Conservation (phyloP, 768 basidiomycete species). For the Nevesoporus exiguus region DNA sequence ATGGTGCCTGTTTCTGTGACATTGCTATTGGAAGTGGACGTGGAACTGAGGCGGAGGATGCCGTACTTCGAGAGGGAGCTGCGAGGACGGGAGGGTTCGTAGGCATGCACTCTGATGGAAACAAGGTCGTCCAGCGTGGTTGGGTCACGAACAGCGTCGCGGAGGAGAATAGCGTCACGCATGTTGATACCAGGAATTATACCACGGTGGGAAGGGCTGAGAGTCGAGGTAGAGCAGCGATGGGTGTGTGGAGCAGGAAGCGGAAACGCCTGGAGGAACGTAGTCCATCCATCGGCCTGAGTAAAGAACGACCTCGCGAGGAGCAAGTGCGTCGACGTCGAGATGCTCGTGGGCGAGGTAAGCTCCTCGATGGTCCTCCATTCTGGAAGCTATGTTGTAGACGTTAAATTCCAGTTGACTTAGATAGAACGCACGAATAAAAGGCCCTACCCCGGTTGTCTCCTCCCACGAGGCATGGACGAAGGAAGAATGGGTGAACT, state of each 20-base stretch:
- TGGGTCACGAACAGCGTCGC: slow-evolving; percentile 7
- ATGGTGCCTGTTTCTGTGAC: slow-evolving; percentile 5
- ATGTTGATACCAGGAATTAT: slow-evolving; percentile 1
- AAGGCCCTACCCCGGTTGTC: slow-evolving; percentile 2
- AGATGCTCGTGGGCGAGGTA: slow-evolving; percentile 2
- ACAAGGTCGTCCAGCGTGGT: slow-evolving; percentile 11
- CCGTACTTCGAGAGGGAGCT: not conserved
- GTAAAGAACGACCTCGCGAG: slow-evolving; percentile 7
- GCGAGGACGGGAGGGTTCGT: not conserved
- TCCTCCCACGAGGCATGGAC: not conserved
- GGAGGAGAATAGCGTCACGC: slow-evolving; percentile 5
- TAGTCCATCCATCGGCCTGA: slow-evolving; percentile 1
- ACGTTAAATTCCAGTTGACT: not conserved
- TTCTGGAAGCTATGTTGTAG: not conserved
- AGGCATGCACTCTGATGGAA: not conserved
- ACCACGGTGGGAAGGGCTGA: slow-evolving; percentile 11
- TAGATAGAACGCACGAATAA: not conserved
- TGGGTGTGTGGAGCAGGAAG: slow-evolving; percentile 3
- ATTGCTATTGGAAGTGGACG: not conserved
- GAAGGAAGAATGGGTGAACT: not conserved
- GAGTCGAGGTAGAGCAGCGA: not conserved
- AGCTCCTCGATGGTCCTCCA: not conserved
- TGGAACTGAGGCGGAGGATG: slow-evolving; percentile 2
- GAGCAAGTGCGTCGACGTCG: slow-evolving; percentile 21
- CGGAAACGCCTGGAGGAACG: slow-evolving; percentile 11